phyloP scores from a whole-genome alignment of 2,329 filamentous ascomycete genomes.

The Chalara sp. region DNA sequence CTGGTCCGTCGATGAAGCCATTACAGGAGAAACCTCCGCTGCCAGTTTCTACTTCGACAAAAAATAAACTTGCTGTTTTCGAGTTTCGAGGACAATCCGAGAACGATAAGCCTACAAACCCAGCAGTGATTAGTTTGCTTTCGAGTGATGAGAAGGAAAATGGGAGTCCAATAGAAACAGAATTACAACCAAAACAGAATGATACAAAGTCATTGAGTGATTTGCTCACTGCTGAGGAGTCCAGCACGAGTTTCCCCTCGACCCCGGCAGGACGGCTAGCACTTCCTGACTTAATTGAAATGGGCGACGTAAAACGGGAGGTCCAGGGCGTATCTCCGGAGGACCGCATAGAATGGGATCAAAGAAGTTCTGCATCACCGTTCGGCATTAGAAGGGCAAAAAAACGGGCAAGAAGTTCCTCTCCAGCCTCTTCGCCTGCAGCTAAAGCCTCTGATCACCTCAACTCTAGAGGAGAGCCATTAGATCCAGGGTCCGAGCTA shows the following conservation, averaged over 20 bases:
- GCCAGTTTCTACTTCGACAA: conserved; percentile 46
- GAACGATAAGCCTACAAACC: conserved; percentile 18
- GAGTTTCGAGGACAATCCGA: conserved; percentile 37
- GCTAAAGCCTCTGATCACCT: conserved; percentile 30
- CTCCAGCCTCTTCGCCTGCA: conserved; percentile 62
- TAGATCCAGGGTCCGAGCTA: conserved; percentile 66
- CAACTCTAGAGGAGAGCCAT: conserved; percentile 32
- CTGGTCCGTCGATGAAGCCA: conserved; percentile 15
- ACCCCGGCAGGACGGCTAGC: conserved; percentile 48
- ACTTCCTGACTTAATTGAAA: conserved; percentile 51
- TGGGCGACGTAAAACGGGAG: conserved; percentile 31
- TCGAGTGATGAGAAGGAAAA: conserved; percentile 24
- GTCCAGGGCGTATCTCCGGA: conserved; percentile 49
- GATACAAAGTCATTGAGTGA: conserved; percentile 9
- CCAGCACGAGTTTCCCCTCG: conserved; percentile 26
- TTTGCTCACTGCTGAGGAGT: conserved; percentile 8
- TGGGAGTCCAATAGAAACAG: conserved; percentile 1
- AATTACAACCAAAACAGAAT: not conserved
- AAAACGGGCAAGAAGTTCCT: conserved; percentile 52
- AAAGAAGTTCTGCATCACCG: conserved; percentile 36
- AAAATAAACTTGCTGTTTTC: conserved; percentile 51
- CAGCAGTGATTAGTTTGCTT: conserved; percentile 12
- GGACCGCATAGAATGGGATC: conserved; percentile 55
- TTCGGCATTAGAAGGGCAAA: conserved; percentile 30
- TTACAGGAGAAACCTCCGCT: conserved; percentile 22